phyloP scores from a whole-genome alignment of 176 grass and related monocot genomes.

The Rhynchospora tenuis region DNA sequence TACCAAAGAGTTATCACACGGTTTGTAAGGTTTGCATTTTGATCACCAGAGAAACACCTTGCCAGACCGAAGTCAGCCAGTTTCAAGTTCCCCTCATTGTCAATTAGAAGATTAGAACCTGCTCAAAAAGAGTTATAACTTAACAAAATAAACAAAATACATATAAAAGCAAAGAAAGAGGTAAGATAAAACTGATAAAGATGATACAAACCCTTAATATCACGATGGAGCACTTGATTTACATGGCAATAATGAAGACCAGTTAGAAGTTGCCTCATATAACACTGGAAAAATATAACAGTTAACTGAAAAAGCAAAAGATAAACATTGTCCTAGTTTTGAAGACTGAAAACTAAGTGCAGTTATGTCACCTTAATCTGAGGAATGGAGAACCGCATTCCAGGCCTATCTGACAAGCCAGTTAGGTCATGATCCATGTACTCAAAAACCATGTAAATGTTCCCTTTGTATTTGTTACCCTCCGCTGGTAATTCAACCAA shows the following conservation, averaged over 20 bases:
- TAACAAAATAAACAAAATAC: not conserved
- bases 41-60: conserved; percentile 86
- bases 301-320: not conserved
- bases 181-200: not conserved
- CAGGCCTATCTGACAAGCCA: conserved; percentile 67
- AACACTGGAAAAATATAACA: conserved; percentile 37
- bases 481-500: conserved; percentile 35
- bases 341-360: not conserved
- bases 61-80: conserved; percentile 96
- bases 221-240: conserved; percentile 92
- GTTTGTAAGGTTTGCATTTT: conserved; percentile 86
- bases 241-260: conserved; percentile 93
- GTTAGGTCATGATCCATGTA: conserved; percentile 93
- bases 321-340: not conserved
- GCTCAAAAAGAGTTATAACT: not conserved
- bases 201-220: conserved; percentile 70
- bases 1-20: conserved; percentile 98
- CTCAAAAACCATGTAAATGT: conserved; percentile 86
- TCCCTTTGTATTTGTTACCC: conserved; percentile 76
- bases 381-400: conserved; percentile 65
- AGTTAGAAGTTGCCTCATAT: conserved; percentile 94
- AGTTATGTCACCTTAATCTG: conserved; percentile 81
- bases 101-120: conserved; percentile 95
- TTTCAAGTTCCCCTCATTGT: conserved; percentile 96
- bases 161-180: not conserved